Evolutionary conservation across 768 basidiomycete genomes (phyloP).

Genomic region (Tulasnella sp.): DNA sequence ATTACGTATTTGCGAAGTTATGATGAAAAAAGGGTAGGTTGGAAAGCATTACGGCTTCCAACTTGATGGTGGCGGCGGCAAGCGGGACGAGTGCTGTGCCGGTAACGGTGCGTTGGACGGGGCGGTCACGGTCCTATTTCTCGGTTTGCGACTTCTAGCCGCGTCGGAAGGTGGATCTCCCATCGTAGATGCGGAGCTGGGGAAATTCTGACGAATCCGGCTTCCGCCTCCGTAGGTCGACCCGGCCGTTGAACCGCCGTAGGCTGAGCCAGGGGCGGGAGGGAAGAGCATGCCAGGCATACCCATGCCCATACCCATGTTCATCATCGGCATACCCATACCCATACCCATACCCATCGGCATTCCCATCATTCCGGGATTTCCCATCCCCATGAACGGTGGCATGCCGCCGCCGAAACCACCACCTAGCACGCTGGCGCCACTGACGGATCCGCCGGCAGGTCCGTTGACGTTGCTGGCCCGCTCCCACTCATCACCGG

Average conservation of each 20-base stretch:
- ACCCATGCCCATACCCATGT: slow-evolving; percentile 38
- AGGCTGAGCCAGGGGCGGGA: slow-evolving; percentile 51
- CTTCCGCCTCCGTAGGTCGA: slow-evolving; percentile 30
- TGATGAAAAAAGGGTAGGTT: not conserved
- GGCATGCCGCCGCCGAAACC: slow-evolving; percentile 41
- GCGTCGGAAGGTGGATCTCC: not conserved
- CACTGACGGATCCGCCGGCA: slow-evolving; percentile 38
- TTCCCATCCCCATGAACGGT: slow-evolving; percentile 34
- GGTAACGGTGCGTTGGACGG: slow-evolving; percentile 32
- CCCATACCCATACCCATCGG: slow-evolving; percentile 27
- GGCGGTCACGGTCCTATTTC: slow-evolving; percentile 42
- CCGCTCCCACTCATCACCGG: slow-evolving; percentile 90
- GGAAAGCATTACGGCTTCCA: slow-evolving; percentile 23
- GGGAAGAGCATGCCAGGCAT: slow-evolving; percentile 45
- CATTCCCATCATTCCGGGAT: slow-evolving; percentile 37
- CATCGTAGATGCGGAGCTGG: slow-evolving; percentile 15
- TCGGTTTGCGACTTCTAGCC: slow-evolving; percentile 16
- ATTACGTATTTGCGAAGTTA: not conserved
- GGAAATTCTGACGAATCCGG: slow-evolving; percentile 42
- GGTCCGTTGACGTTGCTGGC: slow-evolving; percentile 55
- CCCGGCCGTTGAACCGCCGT: slow-evolving; percentile 40
- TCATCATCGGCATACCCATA: slow-evolving; percentile 28
- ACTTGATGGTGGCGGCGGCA: slow-evolving; percentile 30
- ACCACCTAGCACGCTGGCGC: slow-evolving; percentile 36
- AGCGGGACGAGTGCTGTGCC: slow-evolving; percentile 14